Base-by-base conservation (phyloP, 2,329 filamentous ascomycete species). In the Pseudonectria buxi region DNA sequence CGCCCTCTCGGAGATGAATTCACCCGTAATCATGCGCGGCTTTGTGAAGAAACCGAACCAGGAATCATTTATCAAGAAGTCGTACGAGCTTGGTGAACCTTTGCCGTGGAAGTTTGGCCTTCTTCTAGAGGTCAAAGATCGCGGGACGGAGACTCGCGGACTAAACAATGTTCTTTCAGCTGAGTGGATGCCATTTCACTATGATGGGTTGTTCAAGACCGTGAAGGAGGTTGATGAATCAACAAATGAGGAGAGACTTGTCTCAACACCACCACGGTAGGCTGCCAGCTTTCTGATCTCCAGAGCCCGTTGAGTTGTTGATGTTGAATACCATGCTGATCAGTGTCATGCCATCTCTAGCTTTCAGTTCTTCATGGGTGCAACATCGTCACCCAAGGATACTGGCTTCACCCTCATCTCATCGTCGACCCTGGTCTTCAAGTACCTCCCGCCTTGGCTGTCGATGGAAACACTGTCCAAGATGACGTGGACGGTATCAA, bases 151-250 rank as follows among this genome's bases (percentile, higher is more conserved):
- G 6, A 61, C 63, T 1, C 54, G 59, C 10, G 62, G 66, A 1
- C 53, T 67, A 14, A 76, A 75, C 42, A 75, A 74, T 27, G 69
- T 76, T 3, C 58, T 73, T 2, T 72, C 68, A 0, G 61, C 64
- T 2, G 71, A 75, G 39, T 67, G 67, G 41, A 74, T 76, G 71
- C 72, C 74, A 0, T 73, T 74, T 51, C 73, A 77, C 43, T 77
- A 67, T 26, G 73, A 77, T 32, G 74, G 73, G 0, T 54, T 76
- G 18, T 77, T 76, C 59, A 76, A 75, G 46, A 68, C 70, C 0
- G 59, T 62, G 9, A 67, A 67, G 33, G 49, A 60, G 14, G 51
- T 37, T 0, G 55, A 64, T 2, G 56, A 58, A 2, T 51, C 25
- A 3, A 26, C 62, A 1, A 68, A 65, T 1, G 59, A 62, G 6